Evolutionary conservation across 306 rosid species (phyloP).

Genomic region (Pyrus bretschneideri): DNA sequence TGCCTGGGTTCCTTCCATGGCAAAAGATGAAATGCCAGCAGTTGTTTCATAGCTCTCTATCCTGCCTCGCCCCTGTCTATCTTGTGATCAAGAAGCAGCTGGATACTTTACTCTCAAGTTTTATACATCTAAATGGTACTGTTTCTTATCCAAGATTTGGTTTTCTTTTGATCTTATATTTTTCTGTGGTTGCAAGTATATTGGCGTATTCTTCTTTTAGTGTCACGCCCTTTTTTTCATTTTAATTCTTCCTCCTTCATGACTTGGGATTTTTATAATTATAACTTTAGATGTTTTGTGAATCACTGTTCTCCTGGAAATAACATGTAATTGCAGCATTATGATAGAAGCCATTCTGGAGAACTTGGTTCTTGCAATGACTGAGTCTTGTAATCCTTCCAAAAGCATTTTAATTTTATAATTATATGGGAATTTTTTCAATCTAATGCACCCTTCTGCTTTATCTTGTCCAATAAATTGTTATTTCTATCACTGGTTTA

Average conservation of each 20-base stretch:
- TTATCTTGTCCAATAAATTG: background rate
- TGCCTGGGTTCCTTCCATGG: constrained; percentile 75
- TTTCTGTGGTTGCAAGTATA: background rate
- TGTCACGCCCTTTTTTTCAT: background rate
- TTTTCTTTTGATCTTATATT: background rate
- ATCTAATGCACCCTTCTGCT: background rate
- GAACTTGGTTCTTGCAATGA: background rate
- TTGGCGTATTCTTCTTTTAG: background rate
- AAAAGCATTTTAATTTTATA: background rate
- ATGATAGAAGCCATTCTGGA: background rate
- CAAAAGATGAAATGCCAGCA: constrained; percentile 86
- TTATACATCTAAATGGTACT: constrained; percentile 46
- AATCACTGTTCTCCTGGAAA: background rate
- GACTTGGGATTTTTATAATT: background rate
- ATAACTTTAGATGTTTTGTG: background rate
- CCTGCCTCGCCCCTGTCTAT: constrained; percentile 55
- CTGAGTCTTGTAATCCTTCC: background rate
- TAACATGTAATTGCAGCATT: background rate
- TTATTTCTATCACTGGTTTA: background rate
- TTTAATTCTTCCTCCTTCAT: background rate
- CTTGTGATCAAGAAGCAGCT: constrained; percentile 50
- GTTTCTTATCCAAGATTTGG: background rate
- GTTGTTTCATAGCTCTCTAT: constrained; percentile 65
- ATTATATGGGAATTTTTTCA: background rate
- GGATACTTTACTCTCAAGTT: constrained; percentile 44